Evolutionary conservation across 73 alveolate species (phyloP).

Genomic region (Paramecium sonneborni): DNA sequence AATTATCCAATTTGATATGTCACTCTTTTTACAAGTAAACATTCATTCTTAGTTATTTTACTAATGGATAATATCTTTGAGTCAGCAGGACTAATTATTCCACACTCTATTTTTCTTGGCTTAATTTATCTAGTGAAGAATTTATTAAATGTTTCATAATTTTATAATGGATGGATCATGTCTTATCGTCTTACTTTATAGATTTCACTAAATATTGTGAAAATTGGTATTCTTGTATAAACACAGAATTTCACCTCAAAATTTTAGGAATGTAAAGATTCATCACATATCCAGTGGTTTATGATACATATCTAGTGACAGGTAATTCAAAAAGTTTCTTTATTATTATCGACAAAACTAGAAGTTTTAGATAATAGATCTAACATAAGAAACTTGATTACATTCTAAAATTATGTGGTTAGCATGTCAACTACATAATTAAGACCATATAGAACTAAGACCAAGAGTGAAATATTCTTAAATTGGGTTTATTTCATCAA

Average conservation of each 20-base stretch:
- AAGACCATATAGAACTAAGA: not conserved
- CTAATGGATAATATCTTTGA: constrained; percentile 51
- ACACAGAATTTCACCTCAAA: not conserved
- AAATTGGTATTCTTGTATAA: constrained; percentile 23
- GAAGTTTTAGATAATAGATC: not conserved
- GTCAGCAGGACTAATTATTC: constrained; percentile 68
- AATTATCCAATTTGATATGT: constrained; percentile 65
- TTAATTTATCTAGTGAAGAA: constrained; percentile 84
- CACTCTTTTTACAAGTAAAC: constrained; percentile 60
- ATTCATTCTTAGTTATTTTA: constrained; percentile 37
- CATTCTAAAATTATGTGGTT: not conserved
- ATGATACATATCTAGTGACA: not conserved
- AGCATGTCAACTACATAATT: not conserved
- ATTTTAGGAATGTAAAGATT: not conserved
- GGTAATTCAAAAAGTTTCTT: not conserved
- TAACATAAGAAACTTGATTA: not conserved
- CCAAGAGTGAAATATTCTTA: not conserved
- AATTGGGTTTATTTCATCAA: not conserved
- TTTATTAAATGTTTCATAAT: constrained; percentile 73
- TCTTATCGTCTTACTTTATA: constrained; percentile 54
- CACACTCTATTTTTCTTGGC: constrained; percentile 56
- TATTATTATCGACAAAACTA: not conserved
- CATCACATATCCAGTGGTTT: not conserved
- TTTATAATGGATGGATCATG: constrained; percentile 53
- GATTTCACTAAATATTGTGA: constrained; percentile 32